phyloP scores from a whole-genome alignment of 352 stramenopile species.

The Lagenidium sp. region DNA sequence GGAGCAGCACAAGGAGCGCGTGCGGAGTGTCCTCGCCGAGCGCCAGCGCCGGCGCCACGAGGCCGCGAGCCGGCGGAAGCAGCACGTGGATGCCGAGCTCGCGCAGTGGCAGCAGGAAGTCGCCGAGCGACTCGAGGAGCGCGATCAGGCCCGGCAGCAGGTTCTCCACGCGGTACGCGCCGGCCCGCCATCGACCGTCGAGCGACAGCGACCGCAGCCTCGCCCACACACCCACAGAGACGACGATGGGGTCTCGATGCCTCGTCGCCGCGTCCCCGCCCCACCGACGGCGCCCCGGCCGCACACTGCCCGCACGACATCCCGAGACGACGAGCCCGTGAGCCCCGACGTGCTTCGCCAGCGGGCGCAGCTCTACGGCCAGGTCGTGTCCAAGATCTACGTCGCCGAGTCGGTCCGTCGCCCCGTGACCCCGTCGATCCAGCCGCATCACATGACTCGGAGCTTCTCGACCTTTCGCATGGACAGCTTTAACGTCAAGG shows the following conservation, averaged over 20 bases:
- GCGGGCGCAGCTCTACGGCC: constrained; percentile 37
- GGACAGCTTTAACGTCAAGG: constrained; percentile 13
- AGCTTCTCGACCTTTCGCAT: constrained; percentile 21
- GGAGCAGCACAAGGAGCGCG: neutral
- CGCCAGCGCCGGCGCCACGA: constrained; percentile 5
- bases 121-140: constrained; percentile 6
- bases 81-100: constrained; percentile 7
- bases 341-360: constrained; percentile 27
- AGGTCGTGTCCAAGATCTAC: constrained; percentile 43
- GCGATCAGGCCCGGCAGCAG: constrained; percentile 10
- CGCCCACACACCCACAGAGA: neutral
- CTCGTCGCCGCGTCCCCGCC: too few relatives aligned
- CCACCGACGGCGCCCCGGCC: constrained; percentile 6
- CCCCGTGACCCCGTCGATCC: neutral
- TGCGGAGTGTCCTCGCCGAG: neutral
- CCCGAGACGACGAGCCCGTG: neutral
- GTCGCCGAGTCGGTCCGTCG: constrained; percentile 9
- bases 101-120: constrained; percentile 19
- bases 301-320: constrained; percentile 17
- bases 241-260: too few relatives aligned
- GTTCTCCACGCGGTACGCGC: neutral
- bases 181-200: neutral
- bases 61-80: constrained; percentile 4
- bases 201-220: constrained; percentile 10
- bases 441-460: constrained; percentile 12